Evolutionary conservation across 1,139 yeast genomes (phyloP), one percentile per base, ranked within the genome.

Genomic region (Pichia kudriavzevii): DNA sequence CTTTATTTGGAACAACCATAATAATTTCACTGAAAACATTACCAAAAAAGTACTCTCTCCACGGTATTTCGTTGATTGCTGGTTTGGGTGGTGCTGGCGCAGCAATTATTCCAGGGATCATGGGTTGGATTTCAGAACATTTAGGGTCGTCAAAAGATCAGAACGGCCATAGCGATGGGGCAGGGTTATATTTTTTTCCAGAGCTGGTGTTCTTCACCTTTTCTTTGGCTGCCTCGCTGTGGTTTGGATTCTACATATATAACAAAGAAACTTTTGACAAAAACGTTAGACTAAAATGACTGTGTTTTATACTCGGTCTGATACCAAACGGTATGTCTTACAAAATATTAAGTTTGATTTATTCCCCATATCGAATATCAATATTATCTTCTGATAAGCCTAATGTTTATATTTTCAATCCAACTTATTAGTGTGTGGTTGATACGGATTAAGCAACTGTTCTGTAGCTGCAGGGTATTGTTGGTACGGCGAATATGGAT

Each of bases 11-110:
- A 1, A 77, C 91, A 8, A 73, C 82, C 0, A 74, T 81, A 36
- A 72, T 81, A 10, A 68, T 81, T 6, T 66, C 85, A 5, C 58
- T 81, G 34, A 73, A 75, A 33, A 61, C 75, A 2, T 56, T 84
- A 29, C 94, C 94, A 0, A 59, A 63, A 18, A 66, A 67, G 32
- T 59, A 68, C 38, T 85, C 82, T 40, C 72, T 82, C 8, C 61
- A 75, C 7, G 91, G 87, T 0, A 67, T 84, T 6, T 93, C 94
- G 1, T 66, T 82, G 35, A 73, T 80, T 16, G 77, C 88, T 36
- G 87, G 94, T 0, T 58, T 83, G 43, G 93, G 93, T 5, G 87
- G 88, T 4, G 76, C 80, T 10, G 94, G 93, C 2, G 84, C 81
- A 9, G 94, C 94, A 0, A 66, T 73, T 0, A 46, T 83, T 9